A percentile compares a stretch with the other conserved stretches of the same genome.
Evolutionary conservation across 1,139 yeast species (phyloP).

Genomic region (Candida glucosophila): DNA sequence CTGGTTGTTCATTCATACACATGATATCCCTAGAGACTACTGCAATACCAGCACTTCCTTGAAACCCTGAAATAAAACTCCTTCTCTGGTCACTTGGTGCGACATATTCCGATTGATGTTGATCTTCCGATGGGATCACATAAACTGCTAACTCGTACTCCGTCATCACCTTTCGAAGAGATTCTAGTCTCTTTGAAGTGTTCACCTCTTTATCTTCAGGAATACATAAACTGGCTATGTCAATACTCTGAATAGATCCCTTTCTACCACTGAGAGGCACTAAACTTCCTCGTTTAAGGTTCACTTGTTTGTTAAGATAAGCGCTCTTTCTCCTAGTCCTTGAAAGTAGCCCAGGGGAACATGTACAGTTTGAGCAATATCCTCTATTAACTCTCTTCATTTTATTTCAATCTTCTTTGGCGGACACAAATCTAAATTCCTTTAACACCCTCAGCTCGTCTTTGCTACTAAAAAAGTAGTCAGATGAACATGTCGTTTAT

Average conservation of each 20-base stretch:
- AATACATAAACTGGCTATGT: slow-evolving; percentile 35
- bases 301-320: slow-evolving; percentile 40
- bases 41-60: slow-evolving; percentile 95
- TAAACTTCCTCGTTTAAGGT: slow-evolving; percentile 23
- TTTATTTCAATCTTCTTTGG: not conserved
- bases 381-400: slow-evolving; percentile 30
- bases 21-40: slow-evolving; percentile 65
- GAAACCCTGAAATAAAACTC: slow-evolving; percentile 79
- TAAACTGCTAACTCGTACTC: slow-evolving; percentile 43
- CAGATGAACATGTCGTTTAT: too few relatives aligned
- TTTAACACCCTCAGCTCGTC: too few relatives aligned
- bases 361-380: slow-evolving; percentile 66
- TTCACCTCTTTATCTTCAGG: slow-evolving; percentile 44
- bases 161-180: slow-evolving; percentile 60
- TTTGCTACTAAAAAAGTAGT: too few relatives aligned
- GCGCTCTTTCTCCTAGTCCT: slow-evolving; percentile 52
- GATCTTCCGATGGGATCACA: slow-evolving; percentile 70
- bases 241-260: slow-evolving; percentile 42
- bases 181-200: slow-evolving; percentile 51
- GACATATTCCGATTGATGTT: slow-evolving; percentile 89
- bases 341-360: slow-evolving; percentile 72
- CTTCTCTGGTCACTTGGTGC: slow-evolving; percentile 75
- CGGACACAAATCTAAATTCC: slow-evolving; percentile 1
- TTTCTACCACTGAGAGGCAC: slow-evolving; percentile 24
- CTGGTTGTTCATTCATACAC: slow-evolving; percentile 50